Evolutionary conservation across 768 basidiomycete genomes (phyloP).

Genomic region (Omphalotus guepiniiformis): DNA sequence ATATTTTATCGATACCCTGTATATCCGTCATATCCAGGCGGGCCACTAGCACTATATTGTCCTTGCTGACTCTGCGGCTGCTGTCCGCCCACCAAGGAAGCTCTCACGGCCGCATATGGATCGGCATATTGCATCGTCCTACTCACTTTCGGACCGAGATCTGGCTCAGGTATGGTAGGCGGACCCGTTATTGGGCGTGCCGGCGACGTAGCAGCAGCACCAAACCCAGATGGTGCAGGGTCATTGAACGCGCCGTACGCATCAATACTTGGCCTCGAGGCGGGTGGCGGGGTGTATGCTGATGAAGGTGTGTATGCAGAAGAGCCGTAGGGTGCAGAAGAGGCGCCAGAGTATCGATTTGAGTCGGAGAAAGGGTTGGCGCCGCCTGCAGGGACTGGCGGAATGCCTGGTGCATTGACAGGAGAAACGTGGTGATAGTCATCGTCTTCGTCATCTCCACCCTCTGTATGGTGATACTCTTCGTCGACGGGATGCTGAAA

Average conservation of each 20-base stretch:
- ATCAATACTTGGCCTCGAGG: slow-evolving; percentile 67
- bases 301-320: slow-evolving; percentile 21
- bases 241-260: slow-evolving; percentile 90
- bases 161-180: slow-evolving; percentile 36
- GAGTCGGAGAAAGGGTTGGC: slow-evolving; percentile 50
- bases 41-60: not conserved
- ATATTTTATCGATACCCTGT: slow-evolving; percentile 6
- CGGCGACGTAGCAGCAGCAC: slow-evolving; percentile 25
- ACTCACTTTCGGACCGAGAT: slow-evolving; percentile 58
- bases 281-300: slow-evolving; percentile 19
- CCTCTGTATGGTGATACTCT: slow-evolving; percentile 38
- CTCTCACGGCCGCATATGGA: slow-evolving; percentile 80
- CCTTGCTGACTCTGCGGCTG: too few relatives aligned
- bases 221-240: slow-evolving; percentile 76
- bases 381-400: slow-evolving; percentile 20
- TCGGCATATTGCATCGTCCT: slow-evolving; percentile 93
- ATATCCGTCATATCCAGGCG: slow-evolving; percentile 4
- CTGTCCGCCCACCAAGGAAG: slow-evolving; percentile 39
- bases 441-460: slow-evolving; percentile 49
- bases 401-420: slow-evolving; percentile 22
- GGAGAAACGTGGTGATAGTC: slow-evolving; percentile 52
- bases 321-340: slow-evolving; percentile 23
- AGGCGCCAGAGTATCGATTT: slow-evolving; percentile 41
- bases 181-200: slow-evolving; percentile 27
- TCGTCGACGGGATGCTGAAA: slow-evolving; percentile 58